Base-by-base conservation (phyloP, 192 early-diverging fungal species). In the Bifiguratus adelaidae region DNA sequence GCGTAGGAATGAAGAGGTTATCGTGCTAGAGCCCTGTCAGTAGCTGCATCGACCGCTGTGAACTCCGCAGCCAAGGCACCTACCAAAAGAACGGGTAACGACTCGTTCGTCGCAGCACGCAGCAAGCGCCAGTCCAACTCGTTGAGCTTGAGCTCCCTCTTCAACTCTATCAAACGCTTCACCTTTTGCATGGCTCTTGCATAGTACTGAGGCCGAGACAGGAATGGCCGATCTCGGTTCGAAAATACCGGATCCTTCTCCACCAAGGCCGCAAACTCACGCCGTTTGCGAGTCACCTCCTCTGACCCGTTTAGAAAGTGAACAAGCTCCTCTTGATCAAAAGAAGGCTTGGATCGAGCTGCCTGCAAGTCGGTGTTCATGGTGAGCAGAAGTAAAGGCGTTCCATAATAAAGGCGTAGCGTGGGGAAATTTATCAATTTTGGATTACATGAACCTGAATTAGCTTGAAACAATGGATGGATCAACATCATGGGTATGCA, bases 61-160 rank as follows among this genome's bases (percentile, higher is more conserved):
- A 48, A 29, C 50, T 43, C 26, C 41, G 50, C 13, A 60, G 26
- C 56, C 53, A 56, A 20, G 58, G 35, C 25, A 49, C 44, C 59
- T 74, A 63, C 71, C 54, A 78, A 61, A 16, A 62, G 53, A 41
- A 63, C 48, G 12, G 67, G 50, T 9, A 58, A 59, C 2, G 67
- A 57, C 41, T 78, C 76, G 22, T 71, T 70, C 32, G 50, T 23
- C 34, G 58, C n/a, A 60, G 71, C 55, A 30, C 73, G 60, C 69
- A 80, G 77, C 23, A 76, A 50, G 28, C 77, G 70, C 62, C 82
- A 80, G 44, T 84, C 74, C 63, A 88, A 83, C 25, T 78, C 66
- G 47, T 71, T 55, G 23, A 86, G 67, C 68, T 83, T 82, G 55
- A 85, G 58, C 55, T 66, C 65, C 60, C 85, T 81, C 56, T 73